Base-by-base conservation (phyloP, 1,284 basidiomycete species). In the Thecaphora frezii region DNA sequence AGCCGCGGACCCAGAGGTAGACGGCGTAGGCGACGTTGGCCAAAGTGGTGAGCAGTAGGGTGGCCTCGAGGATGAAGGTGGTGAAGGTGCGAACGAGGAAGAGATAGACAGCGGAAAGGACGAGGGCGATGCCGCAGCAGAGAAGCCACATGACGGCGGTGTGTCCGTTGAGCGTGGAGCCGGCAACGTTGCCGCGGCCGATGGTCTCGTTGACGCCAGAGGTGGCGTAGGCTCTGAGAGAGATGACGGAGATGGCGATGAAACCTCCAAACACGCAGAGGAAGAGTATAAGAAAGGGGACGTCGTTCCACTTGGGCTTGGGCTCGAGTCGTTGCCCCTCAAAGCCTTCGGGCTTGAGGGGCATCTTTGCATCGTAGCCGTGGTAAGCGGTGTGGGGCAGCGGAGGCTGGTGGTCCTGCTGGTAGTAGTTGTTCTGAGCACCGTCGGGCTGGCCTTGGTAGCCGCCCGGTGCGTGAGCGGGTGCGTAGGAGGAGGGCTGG, bases 61-160 rank as follows among this genome's bases (percentile, higher is more conserved):
- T 73, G 13, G 66, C 64, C 48, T 75, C 73, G 37, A 75, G 58
- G 52, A 75, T 72, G 22, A 85, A 77, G 63, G 83, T 86, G 47
- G 91, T 92, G 79, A 91, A 91, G 2, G 83, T 80, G 38, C 89
- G 86, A 9, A 88, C 85, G 58, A 91, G 80, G 49, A 85, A 75
- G 45, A 86, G 80, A 66, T 85, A 81, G 47, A 81, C 36, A 39
- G 74, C 49, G 2, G 79, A 76, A 12, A 88, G 83, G 16, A 87
- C 74, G 18, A 89, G 78, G 2, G 84, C 86, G 23, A 85, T 82
- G 7, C 82, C 88, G 14, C 85, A 85, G 50, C 86, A 84, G 43
- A 88, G 79, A 40, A 89, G 83, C 40, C 91, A 83, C 33, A 93
- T 84, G 74, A 88, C 88, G 9, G 85, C 82, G 0, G 87, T 84